Base-by-base conservation (phyloP, 2,329 filamentous ascomycete genomes). In the Penicillium brevicompactum region DNA sequence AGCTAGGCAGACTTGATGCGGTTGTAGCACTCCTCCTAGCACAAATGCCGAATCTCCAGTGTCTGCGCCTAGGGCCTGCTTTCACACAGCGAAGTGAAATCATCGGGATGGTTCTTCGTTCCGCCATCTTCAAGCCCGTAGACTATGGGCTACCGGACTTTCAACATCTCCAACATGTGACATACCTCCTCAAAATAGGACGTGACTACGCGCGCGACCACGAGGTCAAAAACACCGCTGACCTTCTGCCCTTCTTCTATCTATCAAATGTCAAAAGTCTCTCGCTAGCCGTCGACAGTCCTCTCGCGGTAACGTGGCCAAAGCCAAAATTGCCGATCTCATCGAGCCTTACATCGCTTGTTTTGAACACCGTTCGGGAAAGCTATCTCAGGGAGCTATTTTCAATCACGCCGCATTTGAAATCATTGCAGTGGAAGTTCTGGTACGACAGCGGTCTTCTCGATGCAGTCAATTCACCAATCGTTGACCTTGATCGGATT, bases 1-100 rank as follows among this genome's bases (percentile, higher is more conserved):
- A 52, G 18, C 14, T 42, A 8, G 61, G 59, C 18, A 43, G 37
- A 10, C 32, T 59, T 6, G 61, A 67, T 55, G 60, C 63, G 10
- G 42, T 58, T 44, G n/a, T 59, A 24, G 51, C 63, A 5, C 60
- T 67, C 24, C 34, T 67, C n/a, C 43, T 66, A 44, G 40, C 58
- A 43, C 59, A 60, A 45, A 43, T 65, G 1, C 49, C 48, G 2
- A 64, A 50, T 45, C 49, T 66, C 37, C 54, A 43, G 38, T 27
- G 9, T 48, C 55, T 67, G 10, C 47, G 55, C 14, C 55, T 66
- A 5, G 49, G 31, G 32, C 2, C 22, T 14, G 46, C 31, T 27
- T 61, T 61, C 18, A 49, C 44, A 6, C 48, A 32, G 51, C n/a
- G 55, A 16, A 60, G 22, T 52, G 13, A 21, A n/a, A 13, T 62